Conservation (phyloP, 176 grass and related monocot genomes). For the Triticum timopheevii region DNA sequence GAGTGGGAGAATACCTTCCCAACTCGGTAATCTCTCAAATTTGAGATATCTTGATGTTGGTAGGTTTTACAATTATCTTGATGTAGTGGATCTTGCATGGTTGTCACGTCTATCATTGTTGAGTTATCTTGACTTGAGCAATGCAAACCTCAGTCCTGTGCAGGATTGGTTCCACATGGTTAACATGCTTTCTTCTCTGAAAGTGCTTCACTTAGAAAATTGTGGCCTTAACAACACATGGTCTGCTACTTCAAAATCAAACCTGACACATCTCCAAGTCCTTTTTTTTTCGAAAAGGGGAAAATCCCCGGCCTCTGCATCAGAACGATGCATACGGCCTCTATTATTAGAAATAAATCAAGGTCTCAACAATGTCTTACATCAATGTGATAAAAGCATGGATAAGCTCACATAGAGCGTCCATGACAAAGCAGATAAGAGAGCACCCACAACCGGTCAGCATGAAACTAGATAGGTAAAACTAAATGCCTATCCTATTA, state of each 20-base stretch:
- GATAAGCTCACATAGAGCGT: too few relatives aligned
- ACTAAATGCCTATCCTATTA: too few relatives aligned
- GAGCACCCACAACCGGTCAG: too few relatives aligned
- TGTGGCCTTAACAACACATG: neutral
- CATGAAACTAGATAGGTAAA: too few relatives aligned
- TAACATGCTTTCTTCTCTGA: neutral
- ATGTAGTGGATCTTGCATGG: neutral
- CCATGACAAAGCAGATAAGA: too few relatives aligned
- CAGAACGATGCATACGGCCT: too few relatives aligned
- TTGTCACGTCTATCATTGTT: neutral
- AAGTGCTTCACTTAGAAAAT: neutral
- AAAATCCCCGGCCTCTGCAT: too few relatives aligned
- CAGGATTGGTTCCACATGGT: neutral
- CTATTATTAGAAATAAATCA: too few relatives aligned
- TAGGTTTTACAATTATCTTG: too few relatives aligned
- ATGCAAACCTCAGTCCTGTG: rapidly evolving
- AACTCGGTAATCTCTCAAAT: neutral
- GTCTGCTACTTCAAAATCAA: neutral
- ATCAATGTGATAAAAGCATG: too few relatives aligned
- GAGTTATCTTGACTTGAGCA: neutral
- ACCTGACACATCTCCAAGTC: neutral
- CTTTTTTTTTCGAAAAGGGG: too few relatives aligned
- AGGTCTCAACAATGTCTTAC: too few relatives aligned
- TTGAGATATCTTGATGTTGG: neutral
- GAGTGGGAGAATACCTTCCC: neutral